Base-by-base conservation (phyloP, 768 basidiomycete species). In the Psilocybe azurescens region DNA sequence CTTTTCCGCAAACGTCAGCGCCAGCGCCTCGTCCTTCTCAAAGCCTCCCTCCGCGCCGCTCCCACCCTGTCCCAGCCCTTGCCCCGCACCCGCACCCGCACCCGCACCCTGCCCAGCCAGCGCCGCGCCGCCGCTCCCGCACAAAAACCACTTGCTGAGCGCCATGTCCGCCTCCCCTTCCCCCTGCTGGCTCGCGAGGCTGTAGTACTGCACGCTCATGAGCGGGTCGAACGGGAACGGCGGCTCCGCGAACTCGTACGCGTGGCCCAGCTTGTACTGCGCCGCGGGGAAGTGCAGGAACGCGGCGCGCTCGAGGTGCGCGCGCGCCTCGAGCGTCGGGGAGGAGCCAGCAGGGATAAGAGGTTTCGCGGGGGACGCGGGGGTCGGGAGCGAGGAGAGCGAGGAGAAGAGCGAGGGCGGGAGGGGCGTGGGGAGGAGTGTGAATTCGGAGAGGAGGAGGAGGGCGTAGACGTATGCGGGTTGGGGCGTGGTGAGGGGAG, bases 131-230 rank as follows among this genome's bases (percentile, higher is more conserved):
- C 89, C 88, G 3, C 73, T 75, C 1, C 96, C 96, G 71, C 95
- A 96, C 53, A 99, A 77, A 80, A 97, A 98, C 96, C 97, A 99
- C 76, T 97, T 98, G 74, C 87, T 89, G 56, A 98, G 83, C 2
- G 95, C 96, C 95, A 98, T 96, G 72, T 99, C 95, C 0, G 97
- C 97, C 73, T 98, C 95, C 24, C 85, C 81, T 74, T 97, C 94
- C 36, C 93, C 93, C 61, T 90, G 86, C 74, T 96, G 90, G 59
- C 87, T 89, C 0, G 93, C 94, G 11, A 91, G 79, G 7, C 80
- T 82, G 74, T 98, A 98, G 72, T 94, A 98, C 72, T 96, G 93
- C 20, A 99, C 95, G 57, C 88, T 90, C 39, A 97, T 78, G 16
- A 97, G 80, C 0, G 97, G 88, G 70, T 98, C 96, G 74, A 94